A percentile compares a stretch with the other conserved stretches of the same genome.
phyloP scores from a whole-genome alignment of 108 stramenopile species.

The Cyclotella baltica region DNA sequence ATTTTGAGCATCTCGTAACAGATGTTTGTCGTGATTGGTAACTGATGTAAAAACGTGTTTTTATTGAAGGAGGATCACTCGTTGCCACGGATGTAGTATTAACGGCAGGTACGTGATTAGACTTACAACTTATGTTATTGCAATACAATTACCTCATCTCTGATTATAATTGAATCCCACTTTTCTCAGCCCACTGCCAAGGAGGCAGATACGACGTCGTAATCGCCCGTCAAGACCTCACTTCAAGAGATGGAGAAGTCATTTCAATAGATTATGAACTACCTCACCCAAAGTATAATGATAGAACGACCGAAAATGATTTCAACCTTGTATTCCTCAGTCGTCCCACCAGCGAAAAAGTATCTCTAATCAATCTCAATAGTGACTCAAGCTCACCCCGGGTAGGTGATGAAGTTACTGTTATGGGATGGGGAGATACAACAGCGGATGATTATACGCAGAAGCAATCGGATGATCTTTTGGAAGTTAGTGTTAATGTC shows the following conservation, averaged over 20 bases:
- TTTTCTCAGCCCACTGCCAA: slow-evolving; percentile 29
- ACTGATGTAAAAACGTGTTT: too few species aligned
- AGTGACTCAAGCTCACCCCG: background rate
- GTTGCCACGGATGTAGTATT: too few species aligned
- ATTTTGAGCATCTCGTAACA: too few species aligned
- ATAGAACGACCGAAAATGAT: slow-evolving; percentile 17
- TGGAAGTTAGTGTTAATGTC: slow-evolving; percentile 18
- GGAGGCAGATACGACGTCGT: slow-evolving; percentile 27
- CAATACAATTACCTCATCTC: too few species aligned
- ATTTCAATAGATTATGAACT: slow-evolving; percentile 7
- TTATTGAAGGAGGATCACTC: too few species aligned
- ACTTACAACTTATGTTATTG: too few species aligned
- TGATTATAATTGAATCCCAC: too few species aligned
- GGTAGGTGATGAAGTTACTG: slow-evolving; percentile 4
- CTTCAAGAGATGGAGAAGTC: background rate
- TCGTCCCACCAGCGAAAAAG: background rate
- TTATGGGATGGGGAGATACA: slow-evolving; percentile 42
- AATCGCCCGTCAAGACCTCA: slow-evolving; percentile 20
- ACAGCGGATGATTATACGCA: background rate
- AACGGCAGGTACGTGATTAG: too few species aligned
- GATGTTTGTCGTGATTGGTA: too few species aligned
- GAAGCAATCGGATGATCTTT: background rate
- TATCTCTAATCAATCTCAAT: slow-evolving; percentile 4
- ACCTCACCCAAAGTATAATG: slow-evolving; percentile 13
- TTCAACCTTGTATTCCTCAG: slow-evolving; percentile 31